Conservation (phyloP, 345 rosid species). For the Nasturtium officinale region DNA sequence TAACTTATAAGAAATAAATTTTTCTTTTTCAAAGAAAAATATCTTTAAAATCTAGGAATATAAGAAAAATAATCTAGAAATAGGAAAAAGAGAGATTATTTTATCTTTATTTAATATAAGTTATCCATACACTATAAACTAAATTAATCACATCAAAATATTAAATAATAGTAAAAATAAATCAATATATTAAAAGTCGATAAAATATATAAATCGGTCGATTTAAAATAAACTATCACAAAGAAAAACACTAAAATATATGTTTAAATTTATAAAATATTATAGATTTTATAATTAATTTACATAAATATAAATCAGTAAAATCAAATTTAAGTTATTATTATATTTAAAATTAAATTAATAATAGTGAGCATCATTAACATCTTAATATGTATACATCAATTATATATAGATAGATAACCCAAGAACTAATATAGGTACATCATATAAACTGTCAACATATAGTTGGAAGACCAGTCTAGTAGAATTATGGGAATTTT, state of each 20-base stretch:
- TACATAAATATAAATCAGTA: too few relatives aligned
- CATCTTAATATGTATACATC: background rate
- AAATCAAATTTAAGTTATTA: too few relatives aligned
- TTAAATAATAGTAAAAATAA: background rate
- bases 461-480: too few relatives aligned
- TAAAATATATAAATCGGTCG: background rate
- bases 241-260: background rate
- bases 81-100: constrained; percentile 24
- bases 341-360: too few relatives aligned
- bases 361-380: background rate
- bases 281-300: too few relatives aligned
- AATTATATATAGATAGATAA: too few relatives aligned
- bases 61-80: constrained; percentile 45
- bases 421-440: too few relatives aligned
- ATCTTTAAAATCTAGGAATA: constrained; percentile 49
- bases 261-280: background rate
- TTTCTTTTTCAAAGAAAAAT: constrained; percentile 33
- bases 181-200: background rate
- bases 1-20: background rate
- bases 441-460: too few relatives aligned
- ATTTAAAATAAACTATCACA: background rate
- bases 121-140: background rate
- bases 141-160: background rate
- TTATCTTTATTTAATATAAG: too few relatives aligned
- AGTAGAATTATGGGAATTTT: too few relatives aligned